These are phyloP conservation scores for Schrenkiella parvula DNA, from an alignment of 345 rosid genomes.

Conservation along the genomic window DNA sequence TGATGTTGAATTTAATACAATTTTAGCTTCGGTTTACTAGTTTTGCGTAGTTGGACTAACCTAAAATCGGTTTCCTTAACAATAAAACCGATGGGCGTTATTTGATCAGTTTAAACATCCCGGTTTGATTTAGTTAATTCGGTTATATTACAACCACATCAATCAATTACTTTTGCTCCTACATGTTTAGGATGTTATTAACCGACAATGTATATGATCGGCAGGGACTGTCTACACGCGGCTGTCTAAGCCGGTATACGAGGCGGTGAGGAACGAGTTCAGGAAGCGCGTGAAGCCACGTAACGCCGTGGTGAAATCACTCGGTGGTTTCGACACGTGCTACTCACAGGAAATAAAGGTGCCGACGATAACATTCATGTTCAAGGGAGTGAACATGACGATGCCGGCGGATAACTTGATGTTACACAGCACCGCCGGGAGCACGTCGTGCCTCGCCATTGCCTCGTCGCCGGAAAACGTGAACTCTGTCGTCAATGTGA, in stretches of 20 bases:
- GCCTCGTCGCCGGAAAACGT: constrained; percentile 77
- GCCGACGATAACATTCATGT: constrained; percentile 77
- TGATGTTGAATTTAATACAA: neutral
- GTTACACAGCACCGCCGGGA: constrained; percentile 78
- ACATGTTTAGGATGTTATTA: neutral
- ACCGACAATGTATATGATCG: neutral
- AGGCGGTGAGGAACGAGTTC: constrained; percentile 72
- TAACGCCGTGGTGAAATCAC: constrained; percentile 46
- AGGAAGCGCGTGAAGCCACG: constrained; percentile 47
- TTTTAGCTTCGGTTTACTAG: neutral
- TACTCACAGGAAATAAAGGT: constrained; percentile 52
- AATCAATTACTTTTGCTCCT: neutral
- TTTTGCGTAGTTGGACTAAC: neutral
- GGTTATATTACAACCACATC: neutral
- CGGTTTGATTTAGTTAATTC: neutral
- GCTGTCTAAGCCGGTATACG: constrained; percentile 65
- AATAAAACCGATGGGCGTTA: neutral
- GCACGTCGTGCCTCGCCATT: constrained; percentile 73
- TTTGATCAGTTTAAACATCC: neutral
- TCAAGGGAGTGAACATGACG: constrained; percentile 84
- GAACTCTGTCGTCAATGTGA: constrained; percentile 81
- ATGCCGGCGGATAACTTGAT: constrained; percentile 69
- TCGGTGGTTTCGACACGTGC: constrained; percentile 94
- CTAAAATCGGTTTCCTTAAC: neutral
- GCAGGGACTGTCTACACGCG: constrained; percentile 75